Evolutionary conservation across 2,329 filamentous ascomycete species (phyloP).

Genomic region (Hymenoscyphus infarciens): DNA sequence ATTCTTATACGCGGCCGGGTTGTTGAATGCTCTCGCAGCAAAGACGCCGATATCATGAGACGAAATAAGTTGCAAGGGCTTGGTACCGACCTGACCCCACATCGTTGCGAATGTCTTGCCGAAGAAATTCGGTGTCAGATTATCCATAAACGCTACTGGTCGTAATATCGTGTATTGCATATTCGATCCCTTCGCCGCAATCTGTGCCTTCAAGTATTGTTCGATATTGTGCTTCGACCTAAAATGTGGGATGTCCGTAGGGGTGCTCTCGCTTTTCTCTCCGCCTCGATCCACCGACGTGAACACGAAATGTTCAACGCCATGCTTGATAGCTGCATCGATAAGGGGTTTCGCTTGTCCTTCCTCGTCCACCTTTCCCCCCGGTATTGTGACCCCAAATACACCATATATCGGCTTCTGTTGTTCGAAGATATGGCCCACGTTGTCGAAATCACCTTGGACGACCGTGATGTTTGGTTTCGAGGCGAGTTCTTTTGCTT

Average conservation of each 20-base stretch:
- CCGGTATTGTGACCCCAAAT: constrained; percentile 43
- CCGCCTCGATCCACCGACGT: constrained; percentile 61
- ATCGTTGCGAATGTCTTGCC: constrained; percentile 24
- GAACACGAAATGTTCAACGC: constrained; percentile 60
- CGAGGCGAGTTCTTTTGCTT: constrained; percentile 43
- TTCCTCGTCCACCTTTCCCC: constrained; percentile 43
- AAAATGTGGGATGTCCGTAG: constrained; percentile 53
- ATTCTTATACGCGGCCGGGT: constrained; percentile 35
- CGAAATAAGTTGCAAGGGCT: constrained; percentile 38
- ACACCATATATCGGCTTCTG: constrained; percentile 49
- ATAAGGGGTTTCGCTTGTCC: constrained; percentile 50
- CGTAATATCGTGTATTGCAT: constrained; percentile 56
- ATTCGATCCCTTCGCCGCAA: constrained; percentile 27
- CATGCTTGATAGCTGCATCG: constrained; percentile 51
- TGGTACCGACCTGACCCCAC: constrained; percentile 39
- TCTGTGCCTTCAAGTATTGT: constrained; percentile 47
- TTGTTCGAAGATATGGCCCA: constrained; percentile 43
- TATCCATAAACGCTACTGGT: constrained; percentile 55
- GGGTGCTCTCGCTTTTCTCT: constrained; percentile 42
- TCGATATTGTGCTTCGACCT: constrained; percentile 52
- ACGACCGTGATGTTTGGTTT: constrained; percentile 48
- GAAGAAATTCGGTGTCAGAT: constrained; percentile 29
- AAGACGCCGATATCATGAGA: constrained; percentile 41
- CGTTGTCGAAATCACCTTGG: constrained; percentile 50
- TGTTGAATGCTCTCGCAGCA: constrained; percentile 37